phyloP scores from a whole-genome alignment of 2,329 filamentous ascomycete genomes.

The Trichoderma simmonsii region DNA sequence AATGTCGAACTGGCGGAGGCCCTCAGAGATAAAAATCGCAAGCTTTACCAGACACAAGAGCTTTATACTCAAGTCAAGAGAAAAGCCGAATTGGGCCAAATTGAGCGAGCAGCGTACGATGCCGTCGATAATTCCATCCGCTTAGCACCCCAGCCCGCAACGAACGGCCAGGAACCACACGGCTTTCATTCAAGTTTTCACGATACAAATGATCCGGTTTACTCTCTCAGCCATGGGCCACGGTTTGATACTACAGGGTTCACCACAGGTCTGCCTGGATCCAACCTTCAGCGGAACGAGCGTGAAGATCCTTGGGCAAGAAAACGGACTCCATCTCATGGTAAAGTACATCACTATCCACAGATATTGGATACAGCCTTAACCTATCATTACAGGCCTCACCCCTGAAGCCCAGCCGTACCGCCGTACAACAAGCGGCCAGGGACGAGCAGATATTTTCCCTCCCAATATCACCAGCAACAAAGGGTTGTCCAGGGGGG shows the following conservation, averaged over 20 bases:
- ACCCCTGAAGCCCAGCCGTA: not conserved
- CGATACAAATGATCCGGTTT: not conserved
- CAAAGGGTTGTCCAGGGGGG: constrained; percentile 14
- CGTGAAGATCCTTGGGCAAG: constrained; percentile 26
- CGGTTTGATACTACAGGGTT: constrained; percentile 23
- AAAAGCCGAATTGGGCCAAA: constrained; percentile 51
- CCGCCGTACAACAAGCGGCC: constrained; percentile 18
- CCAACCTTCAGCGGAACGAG: constrained; percentile 14
- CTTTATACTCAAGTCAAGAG: constrained; percentile 60
- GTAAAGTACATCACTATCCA: not conserved
- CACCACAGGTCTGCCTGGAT: constrained; percentile 21
- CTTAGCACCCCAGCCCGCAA: constrained; percentile 18
- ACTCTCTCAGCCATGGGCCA: constrained; percentile 20
- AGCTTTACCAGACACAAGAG: constrained; percentile 65
- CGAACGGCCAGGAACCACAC: constrained; percentile 7
- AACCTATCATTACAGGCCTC: not conserved
- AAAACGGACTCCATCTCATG: not conserved
- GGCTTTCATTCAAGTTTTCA: not conserved
- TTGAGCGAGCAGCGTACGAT: constrained; percentile 53
- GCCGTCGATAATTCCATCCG: constrained; percentile 32
- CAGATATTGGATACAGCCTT: not conserved
- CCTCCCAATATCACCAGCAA: constrained; percentile 16
- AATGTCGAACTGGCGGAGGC: constrained; percentile 67
- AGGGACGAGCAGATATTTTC: constrained; percentile 9
- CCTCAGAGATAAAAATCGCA: constrained; percentile 68